Evolutionary conservation across 2,329 filamentous ascomycete genomes (phyloP).

Genomic region (Myriosclerotinia scirpicola): DNA sequence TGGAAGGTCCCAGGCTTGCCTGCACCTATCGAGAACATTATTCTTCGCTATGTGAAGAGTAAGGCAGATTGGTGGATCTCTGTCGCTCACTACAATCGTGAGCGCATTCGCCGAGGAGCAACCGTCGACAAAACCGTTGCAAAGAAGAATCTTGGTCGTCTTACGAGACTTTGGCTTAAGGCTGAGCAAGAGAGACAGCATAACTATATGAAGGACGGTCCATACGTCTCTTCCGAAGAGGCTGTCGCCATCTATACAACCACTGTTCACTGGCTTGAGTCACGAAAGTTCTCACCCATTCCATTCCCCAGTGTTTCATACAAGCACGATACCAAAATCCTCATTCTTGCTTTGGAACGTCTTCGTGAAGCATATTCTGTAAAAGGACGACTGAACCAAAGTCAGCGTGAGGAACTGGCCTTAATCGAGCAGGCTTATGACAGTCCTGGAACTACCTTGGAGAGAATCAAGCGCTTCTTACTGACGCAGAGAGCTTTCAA

Average conservation of each 20-base stretch:
- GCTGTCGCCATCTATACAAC: conserved; percentile 98
- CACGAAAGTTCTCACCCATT: conserved; percentile 96
- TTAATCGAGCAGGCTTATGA: conserved; percentile 98
- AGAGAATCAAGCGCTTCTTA: conserved; percentile 95
- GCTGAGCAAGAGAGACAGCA: conserved; percentile 97
- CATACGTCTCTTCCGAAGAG: conserved; percentile 97
- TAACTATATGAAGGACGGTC: conserved; percentile 99
- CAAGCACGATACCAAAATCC: conserved; percentile 98
- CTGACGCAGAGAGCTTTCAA: conserved; percentile 98
- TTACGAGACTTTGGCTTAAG: conserved; percentile 96
- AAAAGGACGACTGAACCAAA: conserved; percentile 95
- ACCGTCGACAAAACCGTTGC: conserved; percentile 99
- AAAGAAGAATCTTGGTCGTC: conserved; percentile 95
- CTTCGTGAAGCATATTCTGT: conserved; percentile 95
- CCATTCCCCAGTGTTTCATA: conserved; percentile 98
- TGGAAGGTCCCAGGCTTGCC: conserved; percentile 98
- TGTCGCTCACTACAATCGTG: conserved; percentile 97
- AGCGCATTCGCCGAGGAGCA: conserved; percentile 91
- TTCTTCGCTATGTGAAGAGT: conserved; percentile 96
- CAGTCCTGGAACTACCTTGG: conserved; percentile 91
- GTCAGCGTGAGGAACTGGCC: conserved; percentile 92
- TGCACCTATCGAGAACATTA: conserved; percentile 97
- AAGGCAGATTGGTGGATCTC: conserved; percentile 99
- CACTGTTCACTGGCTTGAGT: conserved; percentile 98
- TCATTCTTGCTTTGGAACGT: conserved; percentile 91